phyloP scores from a whole-genome alignment of 2,329 filamentous ascomycete species.

The Neofusicoccum sp. region DNA sequence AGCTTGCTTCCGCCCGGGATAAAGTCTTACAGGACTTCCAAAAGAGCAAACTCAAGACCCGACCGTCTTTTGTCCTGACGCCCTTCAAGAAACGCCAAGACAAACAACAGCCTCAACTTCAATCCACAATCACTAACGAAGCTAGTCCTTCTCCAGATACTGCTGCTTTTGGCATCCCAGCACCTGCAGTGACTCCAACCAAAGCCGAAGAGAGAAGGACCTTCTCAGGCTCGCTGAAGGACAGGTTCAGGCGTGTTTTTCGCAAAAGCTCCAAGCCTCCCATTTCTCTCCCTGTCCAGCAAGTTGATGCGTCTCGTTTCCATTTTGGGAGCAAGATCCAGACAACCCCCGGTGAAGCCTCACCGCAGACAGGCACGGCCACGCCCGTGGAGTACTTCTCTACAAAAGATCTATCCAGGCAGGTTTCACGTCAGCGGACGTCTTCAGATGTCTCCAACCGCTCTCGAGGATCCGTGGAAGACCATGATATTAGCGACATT shows the following conservation, averaged over 20 bases:
- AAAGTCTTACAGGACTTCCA: slow-evolving; percentile 42
- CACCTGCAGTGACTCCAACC: neutral
- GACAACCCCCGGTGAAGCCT: neutral
- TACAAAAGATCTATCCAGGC: neutral
- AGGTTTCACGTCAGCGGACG: neutral
- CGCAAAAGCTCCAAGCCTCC: slow-evolving; percentile 36
- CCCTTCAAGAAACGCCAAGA: slow-evolving; percentile 45
- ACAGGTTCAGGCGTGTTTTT: slow-evolving; percentile 61
- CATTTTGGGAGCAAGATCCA: slow-evolving; percentile 32
- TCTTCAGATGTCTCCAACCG: neutral
- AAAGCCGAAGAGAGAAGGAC: slow-evolving; percentile 51
- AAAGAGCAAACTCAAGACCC: slow-evolving; percentile 38
- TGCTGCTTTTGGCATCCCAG: neutral
- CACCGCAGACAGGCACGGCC: neutral
- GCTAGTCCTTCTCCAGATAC: neutral
- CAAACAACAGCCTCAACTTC: slow-evolving; percentile 25
- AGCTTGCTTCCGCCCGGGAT: slow-evolving; percentile 34
- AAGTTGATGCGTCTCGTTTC: slow-evolving; percentile 48
- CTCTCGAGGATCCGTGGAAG: slow-evolving; percentile 16
- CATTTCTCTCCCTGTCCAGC: slow-evolving; percentile 50
- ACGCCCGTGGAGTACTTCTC: neutral
- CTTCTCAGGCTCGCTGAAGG: slow-evolving; percentile 61
- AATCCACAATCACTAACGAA: slow-evolving; percentile 6
- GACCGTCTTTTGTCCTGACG: slow-evolving; percentile 44
- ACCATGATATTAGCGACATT: slow-evolving; percentile 35